phyloP scores from a whole-genome alignment of 2,329 filamentous ascomycete genomes.

The Cladosporium sp. region DNA sequence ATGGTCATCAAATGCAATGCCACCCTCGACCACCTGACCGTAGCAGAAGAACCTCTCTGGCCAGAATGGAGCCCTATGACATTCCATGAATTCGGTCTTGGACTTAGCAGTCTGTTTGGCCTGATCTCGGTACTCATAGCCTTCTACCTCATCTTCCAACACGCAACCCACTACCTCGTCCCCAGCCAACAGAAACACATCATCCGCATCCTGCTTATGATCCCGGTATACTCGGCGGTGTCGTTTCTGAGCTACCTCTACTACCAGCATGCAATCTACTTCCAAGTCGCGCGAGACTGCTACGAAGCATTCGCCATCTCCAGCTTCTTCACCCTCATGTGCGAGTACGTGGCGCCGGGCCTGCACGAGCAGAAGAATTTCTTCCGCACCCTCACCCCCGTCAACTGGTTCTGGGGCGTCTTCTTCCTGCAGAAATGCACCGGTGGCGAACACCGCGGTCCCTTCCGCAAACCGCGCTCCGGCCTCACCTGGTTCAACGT shows the following conservation, averaged over 20 bases:
- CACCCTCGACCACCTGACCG: slow-evolving; percentile 44
- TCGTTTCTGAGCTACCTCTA: slow-evolving; percentile 69
- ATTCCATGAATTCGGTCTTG: slow-evolving; percentile 55
- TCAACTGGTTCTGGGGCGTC: slow-evolving; percentile 72
- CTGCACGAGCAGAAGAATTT: slow-evolving; percentile 78
- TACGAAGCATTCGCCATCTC: slow-evolving; percentile 88
- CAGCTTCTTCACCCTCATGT: slow-evolving; percentile 79
- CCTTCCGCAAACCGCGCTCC: slow-evolving; percentile 70
- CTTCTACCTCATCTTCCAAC: slow-evolving; percentile 51
- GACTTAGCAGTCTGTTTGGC: slow-evolving; percentile 51
- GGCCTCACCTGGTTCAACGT: slow-evolving; percentile 88
- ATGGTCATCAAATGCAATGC: slow-evolving; percentile 42
- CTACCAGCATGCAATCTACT: slow-evolving; percentile 77
- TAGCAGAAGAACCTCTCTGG: slow-evolving; percentile 50
- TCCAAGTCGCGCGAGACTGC: slow-evolving; percentile 74
- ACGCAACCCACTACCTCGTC: slow-evolving; percentile 57
- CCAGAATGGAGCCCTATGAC: slow-evolving; percentile 40
- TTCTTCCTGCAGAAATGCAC: slow-evolving; percentile 67
- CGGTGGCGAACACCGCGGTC: slow-evolving; percentile 61
- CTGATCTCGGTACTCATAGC: slow-evolving; percentile 49
- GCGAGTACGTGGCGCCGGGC: slow-evolving; percentile 72
- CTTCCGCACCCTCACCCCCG: slow-evolving; percentile 65
- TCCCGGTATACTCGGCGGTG: slow-evolving; percentile 73
- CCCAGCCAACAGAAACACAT: slow-evolving; percentile 64
- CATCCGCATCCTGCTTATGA: slow-evolving; percentile 84